Conservation (phyloP, 2,329 filamentous ascomycete species). For the Ophiostoma fasciatum region DNA sequence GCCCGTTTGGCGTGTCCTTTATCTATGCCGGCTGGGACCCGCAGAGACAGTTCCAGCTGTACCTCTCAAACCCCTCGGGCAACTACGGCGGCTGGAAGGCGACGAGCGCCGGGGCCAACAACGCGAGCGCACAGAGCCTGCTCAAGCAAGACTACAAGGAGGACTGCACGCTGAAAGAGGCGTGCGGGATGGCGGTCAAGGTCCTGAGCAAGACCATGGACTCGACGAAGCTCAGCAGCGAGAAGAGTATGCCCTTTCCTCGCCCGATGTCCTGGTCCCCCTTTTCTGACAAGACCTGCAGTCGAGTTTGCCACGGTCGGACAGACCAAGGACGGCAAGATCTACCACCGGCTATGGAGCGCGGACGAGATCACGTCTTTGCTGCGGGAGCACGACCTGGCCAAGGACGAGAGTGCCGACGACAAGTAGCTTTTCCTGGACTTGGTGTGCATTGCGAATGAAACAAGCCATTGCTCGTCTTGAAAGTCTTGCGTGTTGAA, state of each 20-base stretch:
- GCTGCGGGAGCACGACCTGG: slow-evolving; percentile 88
- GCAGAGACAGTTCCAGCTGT: slow-evolving; percentile 92
- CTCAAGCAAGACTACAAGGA: slow-evolving; percentile 99
- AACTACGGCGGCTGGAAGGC: slow-evolving; percentile 99
- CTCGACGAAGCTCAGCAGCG: slow-evolving; percentile 93
- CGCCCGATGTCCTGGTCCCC: too few species aligned
- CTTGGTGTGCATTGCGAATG: too few species aligned
- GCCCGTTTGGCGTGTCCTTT: slow-evolving; percentile 96
- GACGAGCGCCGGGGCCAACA: slow-evolving; percentile 94
- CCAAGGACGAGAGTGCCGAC: slow-evolving; percentile 65
- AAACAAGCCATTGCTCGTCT: too few species aligned
- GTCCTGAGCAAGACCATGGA: slow-evolving; percentile 99
- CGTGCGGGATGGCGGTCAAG: slow-evolving; percentile 94
- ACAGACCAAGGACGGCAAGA: slow-evolving; percentile 85
- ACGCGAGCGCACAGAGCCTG: slow-evolving; percentile 90
- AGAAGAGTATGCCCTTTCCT: slow-evolving; percentile 69
- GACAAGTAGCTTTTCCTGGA: too few species aligned
- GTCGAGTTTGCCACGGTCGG: slow-evolving; percentile 98
- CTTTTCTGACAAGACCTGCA: too few species aligned
- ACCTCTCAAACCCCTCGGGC: slow-evolving; percentile 95
- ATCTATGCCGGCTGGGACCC: slow-evolving; percentile 98
- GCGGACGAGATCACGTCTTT: slow-evolving; percentile 91
- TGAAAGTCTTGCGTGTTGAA: too few species aligned
- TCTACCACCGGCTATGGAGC: slow-evolving; percentile 96
- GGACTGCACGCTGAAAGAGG: slow-evolving; percentile 89